Evolutionary conservation across 495 filamentous ascomycete genomes (phyloP), one percentile per base, ranked within the genome.

Genomic region (Penicillium salamii): DNA sequence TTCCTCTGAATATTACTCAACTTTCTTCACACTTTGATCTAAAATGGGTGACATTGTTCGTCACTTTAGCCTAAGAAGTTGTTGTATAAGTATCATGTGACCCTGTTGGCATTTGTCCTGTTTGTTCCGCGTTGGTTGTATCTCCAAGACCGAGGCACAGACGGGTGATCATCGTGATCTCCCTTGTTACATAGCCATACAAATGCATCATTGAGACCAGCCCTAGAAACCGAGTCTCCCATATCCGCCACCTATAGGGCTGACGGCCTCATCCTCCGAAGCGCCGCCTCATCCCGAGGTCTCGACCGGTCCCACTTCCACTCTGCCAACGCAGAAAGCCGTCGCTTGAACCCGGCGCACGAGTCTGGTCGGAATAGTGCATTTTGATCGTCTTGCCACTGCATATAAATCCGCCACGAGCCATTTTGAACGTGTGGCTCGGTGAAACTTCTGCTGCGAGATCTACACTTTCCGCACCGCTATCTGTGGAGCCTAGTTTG

Each of bases 271-370:
- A 29, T 31, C 18, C 49, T 55, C 60, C 60, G 57, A 55, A 36
- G 20, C 39, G 26, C 46, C 39, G 52, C 52, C 52, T 52, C 58
- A 63, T 63, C 57, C 54, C 48, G 57, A 61, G 48, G 18, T 33
- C 44, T 50, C 47, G 50, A 32, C 26, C 51, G 53, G 49, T 59
- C 57, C 47, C 47, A 50, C 47, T 48, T 32, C 53, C 49, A 49
- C 48, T 45, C 26, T 31, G 45, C 33, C 42, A 42, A 29, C 50
- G 60, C 60, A 55, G 52, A 51, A 53, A 43, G 26, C 15, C 28
- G 29, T 47, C 36, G 35, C 34, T 36, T 28, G 29, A 55, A 39
- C 41, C 49, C 20, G n/a, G 14, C 12, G 5, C 29, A 3, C 29
- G 29, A 39, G 36, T 19, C 17, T 23, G 19, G 9, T 28, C 20